Conservation (phyloP, 73 alveolate species). For the Paramecium biaurelia region DNA sequence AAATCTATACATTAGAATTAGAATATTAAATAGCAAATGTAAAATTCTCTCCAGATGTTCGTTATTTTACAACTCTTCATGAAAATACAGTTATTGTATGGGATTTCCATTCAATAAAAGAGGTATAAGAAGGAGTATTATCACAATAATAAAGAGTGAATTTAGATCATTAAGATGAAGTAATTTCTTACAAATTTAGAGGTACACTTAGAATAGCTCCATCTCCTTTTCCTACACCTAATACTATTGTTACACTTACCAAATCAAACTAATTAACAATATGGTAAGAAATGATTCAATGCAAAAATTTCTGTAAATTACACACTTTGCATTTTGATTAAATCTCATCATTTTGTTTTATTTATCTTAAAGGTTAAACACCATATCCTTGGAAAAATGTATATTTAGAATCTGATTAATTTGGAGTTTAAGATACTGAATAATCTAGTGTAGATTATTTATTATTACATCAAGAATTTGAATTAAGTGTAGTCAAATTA, state of each 20-base stretch:
- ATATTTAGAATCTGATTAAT: neutral
- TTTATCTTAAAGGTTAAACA: neutral
- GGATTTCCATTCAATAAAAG: slow-evolving; percentile 22
- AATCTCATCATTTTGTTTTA: slow-evolving; percentile 25
- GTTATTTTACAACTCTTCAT: slow-evolving; percentile 5
- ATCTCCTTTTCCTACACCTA: slow-evolving; percentile 46
- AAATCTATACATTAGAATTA: slow-evolving; percentile 19
- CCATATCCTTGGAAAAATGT: neutral
- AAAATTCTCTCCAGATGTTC: slow-evolving; percentile 48
- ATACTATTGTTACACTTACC: slow-evolving; percentile 11
- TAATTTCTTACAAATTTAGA: slow-evolving; percentile 5
- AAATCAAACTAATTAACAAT: neutral
- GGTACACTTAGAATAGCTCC: slow-evolving; percentile 43
- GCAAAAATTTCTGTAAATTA: slow-evolving; percentile 25
- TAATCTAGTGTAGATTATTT: slow-evolving; percentile 34
- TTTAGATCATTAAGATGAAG: neutral
- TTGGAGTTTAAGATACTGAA: slow-evolving; percentile 32
- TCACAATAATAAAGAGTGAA: neutral
- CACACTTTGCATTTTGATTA: slow-evolving; percentile 11
- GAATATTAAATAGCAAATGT: neutral
- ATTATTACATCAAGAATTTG: neutral
- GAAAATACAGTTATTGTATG: neutral
- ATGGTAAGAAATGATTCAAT: slow-evolving; percentile 39
- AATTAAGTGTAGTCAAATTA: neutral
- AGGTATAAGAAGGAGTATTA: neutral